A percentile compares a stretch with the other conserved stretches of the same genome.
Conservation (phyloP, 257 asterid genomes). For the Gentiana dahurica region DNA sequence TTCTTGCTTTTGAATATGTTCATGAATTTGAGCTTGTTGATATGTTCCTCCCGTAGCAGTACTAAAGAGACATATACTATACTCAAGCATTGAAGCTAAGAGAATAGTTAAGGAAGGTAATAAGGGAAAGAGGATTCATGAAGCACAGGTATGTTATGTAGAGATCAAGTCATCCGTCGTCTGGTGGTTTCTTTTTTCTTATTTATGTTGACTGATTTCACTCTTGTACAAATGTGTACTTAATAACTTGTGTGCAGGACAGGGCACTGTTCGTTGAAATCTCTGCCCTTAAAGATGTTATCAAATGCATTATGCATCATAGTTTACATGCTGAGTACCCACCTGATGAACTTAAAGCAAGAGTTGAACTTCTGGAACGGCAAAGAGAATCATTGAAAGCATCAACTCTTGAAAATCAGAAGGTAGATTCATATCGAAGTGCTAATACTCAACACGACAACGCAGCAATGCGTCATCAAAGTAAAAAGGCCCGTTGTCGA, state of each 20-base stretch:
- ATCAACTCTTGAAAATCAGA: background rate
- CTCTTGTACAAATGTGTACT: background rate
- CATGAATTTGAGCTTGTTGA: slow-evolving; percentile 9
- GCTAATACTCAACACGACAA: no score
- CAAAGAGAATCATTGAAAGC: background rate
- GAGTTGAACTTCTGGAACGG: slow-evolving; percentile 5
- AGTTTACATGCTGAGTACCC: slow-evolving; percentile 10
- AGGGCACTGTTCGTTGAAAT: slow-evolving; percentile 2
- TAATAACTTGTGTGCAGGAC: slow-evolving; percentile 1
- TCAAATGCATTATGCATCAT: slow-evolving; percentile 2
- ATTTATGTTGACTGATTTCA: background rate
- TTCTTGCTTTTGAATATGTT: slow-evolving; percentile 8
- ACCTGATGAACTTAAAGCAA: slow-evolving; percentile 1
- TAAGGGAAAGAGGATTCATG: background rate
- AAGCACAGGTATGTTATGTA: background rate
- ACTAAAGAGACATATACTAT: background rate
- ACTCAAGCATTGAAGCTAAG: slow-evolving; percentile 4
- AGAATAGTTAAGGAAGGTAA: background rate
- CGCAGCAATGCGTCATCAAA: no score
- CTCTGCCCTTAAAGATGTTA: slow-evolving; percentile 4
- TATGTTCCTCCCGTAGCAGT: slow-evolving; percentile 6
- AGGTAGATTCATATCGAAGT: no score
- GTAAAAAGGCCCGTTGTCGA: no score
- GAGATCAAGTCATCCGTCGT: background rate
- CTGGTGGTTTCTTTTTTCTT: background rate